Percentiles rank a stretch among this genome's conserved stretches.
These are phyloP conservation scores for Botryotinia convoluta DNA, from an alignment of 2,329 filamentous ascomycete genomes.

Conservation along the genomic window DNA sequence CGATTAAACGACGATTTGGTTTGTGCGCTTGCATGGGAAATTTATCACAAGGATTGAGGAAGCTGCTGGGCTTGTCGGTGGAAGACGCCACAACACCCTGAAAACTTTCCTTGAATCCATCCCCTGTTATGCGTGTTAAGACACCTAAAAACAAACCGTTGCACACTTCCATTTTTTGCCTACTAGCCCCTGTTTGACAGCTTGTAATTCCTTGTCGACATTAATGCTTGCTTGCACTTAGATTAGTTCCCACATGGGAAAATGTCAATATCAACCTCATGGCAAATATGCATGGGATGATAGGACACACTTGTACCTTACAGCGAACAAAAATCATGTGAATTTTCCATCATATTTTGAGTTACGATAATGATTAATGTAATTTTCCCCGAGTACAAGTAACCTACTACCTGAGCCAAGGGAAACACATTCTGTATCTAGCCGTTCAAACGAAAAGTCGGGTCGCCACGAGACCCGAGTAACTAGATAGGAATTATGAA, in stretches of 20 bases:
- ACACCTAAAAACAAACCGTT: slow-evolving; percentile 16
- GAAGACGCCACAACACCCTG: slow-evolving; percentile 23
- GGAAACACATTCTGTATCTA: slow-evolving; percentile 15
- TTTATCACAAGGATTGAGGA: slow-evolving; percentile 22
- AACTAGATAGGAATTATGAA: not conserved
- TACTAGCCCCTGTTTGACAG: slow-evolving; percentile 29
- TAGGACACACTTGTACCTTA: slow-evolving; percentile 22
- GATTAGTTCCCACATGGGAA: slow-evolving; percentile 26
- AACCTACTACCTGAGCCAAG: slow-evolving; percentile 21
- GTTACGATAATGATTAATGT: not conserved
- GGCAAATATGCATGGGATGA: slow-evolving; percentile 16
- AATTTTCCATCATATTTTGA: not conserved
- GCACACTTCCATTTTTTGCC: slow-evolving; percentile 14
- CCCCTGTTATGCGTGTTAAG: slow-evolving; percentile 17
- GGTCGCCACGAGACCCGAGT: slow-evolving; percentile 18
- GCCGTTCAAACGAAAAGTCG: slow-evolving; percentile 18
- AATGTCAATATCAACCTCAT: slow-evolving; percentile 32
- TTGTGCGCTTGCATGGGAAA: slow-evolving; percentile 24
- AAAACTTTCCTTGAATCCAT: not conserved
- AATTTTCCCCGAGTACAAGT: not conserved
- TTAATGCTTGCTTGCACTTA: slow-evolving; percentile 19
- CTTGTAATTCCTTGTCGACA: slow-evolving; percentile 21
- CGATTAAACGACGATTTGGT: slow-evolving; percentile 16
- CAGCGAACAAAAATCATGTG: slow-evolving; percentile 21
- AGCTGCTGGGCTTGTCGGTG: slow-evolving; percentile 10